Percentiles rank a stretch among this genome's conserved stretches.
These are phyloP conservation scores for Lodderomyces jiufengensis DNA, from an alignment of 1,139 yeast species.

Conservation along the genomic window DNA sequence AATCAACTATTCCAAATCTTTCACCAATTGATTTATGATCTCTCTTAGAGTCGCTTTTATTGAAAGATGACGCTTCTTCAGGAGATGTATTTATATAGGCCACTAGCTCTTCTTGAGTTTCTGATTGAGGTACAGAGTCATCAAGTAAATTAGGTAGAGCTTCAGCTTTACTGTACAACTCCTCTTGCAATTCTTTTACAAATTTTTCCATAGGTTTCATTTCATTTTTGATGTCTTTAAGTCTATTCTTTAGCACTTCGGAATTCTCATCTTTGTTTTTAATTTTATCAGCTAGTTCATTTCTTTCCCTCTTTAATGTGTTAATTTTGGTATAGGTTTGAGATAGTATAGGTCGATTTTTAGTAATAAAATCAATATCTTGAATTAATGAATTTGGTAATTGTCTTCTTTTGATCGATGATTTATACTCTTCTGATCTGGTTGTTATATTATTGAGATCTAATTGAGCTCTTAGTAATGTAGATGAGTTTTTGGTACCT, in stretches of 20 bases:
- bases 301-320: slow-evolving; percentile 27
- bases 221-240: slow-evolving; percentile 32
- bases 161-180: slow-evolving; percentile 41
- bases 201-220: slow-evolving; percentile 34
- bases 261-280: slow-evolving; percentile 10
- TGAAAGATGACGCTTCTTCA: slow-evolving; percentile 19
- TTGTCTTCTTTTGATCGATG: slow-evolving; percentile 48
- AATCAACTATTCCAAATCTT: slow-evolving; percentile 60
- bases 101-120: slow-evolving; percentile 37
- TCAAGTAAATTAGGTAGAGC: slow-evolving; percentile 69
- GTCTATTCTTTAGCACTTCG: slow-evolving; percentile 16
- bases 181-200: slow-evolving; percentile 22
- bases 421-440: slow-evolving; percentile 35
- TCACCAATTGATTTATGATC: slow-evolving; percentile 73
- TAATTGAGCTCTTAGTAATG: slow-evolving; percentile 18
- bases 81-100: slow-evolving; percentile 46
- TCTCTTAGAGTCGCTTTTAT: slow-evolving; percentile 10
- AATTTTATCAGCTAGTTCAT: slow-evolving; percentile 21
- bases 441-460: slow-evolving; percentile 47
- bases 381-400: slow-evolving; percentile 23
- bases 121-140: slow-evolving; percentile 44
- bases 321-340: slow-evolving; percentile 22
- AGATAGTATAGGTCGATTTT: slow-evolving; percentile 23
- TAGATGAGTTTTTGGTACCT: slow-evolving; percentile 11
- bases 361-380: slow-evolving; percentile 31